A percentile compares a stretch with the other conserved stretches of the same genome.
Evolutionary conservation across 2,329 filamentous ascomycete genomes (phyloP).

Genomic region (Eutypa lata): DNA sequence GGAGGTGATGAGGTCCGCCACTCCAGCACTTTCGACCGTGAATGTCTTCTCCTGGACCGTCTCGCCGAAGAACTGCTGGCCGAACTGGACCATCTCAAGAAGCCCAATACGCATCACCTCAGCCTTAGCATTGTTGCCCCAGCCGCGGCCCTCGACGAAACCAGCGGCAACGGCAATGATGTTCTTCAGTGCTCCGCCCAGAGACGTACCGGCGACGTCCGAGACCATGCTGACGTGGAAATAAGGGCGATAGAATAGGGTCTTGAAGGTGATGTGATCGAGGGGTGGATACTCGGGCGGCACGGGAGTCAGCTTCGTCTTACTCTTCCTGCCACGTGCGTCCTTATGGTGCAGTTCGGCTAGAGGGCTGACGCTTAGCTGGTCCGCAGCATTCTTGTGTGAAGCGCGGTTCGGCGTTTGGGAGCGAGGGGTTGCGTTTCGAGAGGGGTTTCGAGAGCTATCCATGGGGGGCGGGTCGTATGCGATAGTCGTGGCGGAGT

Average conservation of each 20-base stretch:
- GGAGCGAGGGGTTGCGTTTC: conserved; percentile 43
- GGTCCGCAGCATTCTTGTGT: conserved; percentile 45
- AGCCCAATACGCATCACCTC: conserved; percentile 96
- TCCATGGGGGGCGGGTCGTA: conserved; percentile 92
- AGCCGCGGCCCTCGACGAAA: conserved; percentile 91
- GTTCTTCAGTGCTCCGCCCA: conserved; percentile 94
- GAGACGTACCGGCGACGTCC: conserved; percentile 94
- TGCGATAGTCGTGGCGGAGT: conserved; percentile 93
- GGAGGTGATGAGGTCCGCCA: conserved; percentile 92
- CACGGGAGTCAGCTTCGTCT: conserved; percentile 69
- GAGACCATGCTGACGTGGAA: conserved; percentile 94
- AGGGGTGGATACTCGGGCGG: conserved; percentile 82
- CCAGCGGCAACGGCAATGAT: conserved; percentile 91
- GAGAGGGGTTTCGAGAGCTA: conserved; percentile 67
- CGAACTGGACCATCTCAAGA: conserved; percentile 95
- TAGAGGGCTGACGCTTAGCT: conserved; percentile 50
- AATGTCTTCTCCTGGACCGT: conserved; percentile 81
- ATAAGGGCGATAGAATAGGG: conserved; percentile 91
- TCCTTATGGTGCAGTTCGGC: conserved; percentile 64
- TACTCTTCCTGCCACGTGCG: conserved; percentile 62
- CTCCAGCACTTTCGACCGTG: conserved; percentile 93
- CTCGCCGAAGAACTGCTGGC: conserved; percentile 85
- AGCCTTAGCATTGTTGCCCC: conserved; percentile 99
- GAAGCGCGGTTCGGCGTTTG: conserved; percentile 46
- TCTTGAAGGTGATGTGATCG: conserved; percentile 78